Conservation (phyloP, 305 asterid genomes). For the Fraxinus dipetala region DNA sequence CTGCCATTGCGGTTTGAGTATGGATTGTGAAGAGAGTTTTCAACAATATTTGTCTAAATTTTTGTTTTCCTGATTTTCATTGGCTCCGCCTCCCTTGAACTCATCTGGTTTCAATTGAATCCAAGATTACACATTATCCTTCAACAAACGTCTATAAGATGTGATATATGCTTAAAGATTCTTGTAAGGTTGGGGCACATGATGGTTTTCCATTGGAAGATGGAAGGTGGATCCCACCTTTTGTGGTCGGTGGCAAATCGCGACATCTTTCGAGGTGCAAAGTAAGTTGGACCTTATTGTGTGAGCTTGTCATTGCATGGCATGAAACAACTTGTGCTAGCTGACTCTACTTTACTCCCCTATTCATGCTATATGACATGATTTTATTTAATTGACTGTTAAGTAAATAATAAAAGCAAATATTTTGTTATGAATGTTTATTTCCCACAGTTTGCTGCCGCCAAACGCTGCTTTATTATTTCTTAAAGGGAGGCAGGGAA, state of each 20-base stretch:
- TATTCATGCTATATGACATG: background rate
- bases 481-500: background rate
- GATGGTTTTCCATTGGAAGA: background rate
- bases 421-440: background rate
- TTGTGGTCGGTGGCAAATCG: background rate
- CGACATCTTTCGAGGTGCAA: background rate
- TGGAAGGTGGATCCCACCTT: background rate
- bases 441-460: background rate
- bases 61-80: background rate
- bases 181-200: background rate
- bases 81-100: background rate
- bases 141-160: background rate
- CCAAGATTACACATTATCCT: background rate
- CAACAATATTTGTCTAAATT: background rate
- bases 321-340: background rate
- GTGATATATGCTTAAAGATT: background rate
- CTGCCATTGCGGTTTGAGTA: background rate
- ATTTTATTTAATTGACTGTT: background rate
- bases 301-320: background rate
- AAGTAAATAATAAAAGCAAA: background rate
- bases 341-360: background rate
- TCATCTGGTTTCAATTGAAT: background rate
- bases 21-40: background rate
- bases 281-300: background rate
- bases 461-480: slow-evolving; percentile 1